Percentiles rank a stretch among this genome's conserved stretches.
Evolutionary conservation across 306 rosid species (phyloP).

Genomic region (Dryas alaskensis): DNA sequence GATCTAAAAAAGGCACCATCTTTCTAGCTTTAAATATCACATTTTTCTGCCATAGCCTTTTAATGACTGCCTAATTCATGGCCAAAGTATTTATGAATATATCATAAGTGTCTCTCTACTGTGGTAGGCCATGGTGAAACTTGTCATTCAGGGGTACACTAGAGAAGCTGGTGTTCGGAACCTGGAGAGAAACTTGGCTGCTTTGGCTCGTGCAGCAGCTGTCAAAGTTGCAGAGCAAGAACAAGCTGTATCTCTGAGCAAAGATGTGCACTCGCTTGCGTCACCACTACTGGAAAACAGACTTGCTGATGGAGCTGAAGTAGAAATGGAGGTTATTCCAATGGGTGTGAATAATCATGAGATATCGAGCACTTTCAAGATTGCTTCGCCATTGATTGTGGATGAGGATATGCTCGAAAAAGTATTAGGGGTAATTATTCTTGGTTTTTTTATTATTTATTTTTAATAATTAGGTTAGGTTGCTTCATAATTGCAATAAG

Average conservation of each 20-base stretch:
- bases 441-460: neutral
- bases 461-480: neutral
- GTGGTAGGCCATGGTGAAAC: constrained; percentile 77
- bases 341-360: constrained; percentile 73
- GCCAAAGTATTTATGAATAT: neutral
- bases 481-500: neutral
- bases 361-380: constrained; percentile 64
- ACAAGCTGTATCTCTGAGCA: constrained; percentile 58
- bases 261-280: constrained; percentile 66
- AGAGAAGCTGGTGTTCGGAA: constrained; percentile 98
- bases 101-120: constrained; percentile 13
- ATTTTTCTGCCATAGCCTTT: neutral
- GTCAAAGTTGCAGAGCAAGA: constrained; percentile 91
- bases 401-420: constrained; percentile 94
- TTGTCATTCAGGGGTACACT: constrained; percentile 83
- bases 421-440: constrained; percentile 86
- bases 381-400: constrained; percentile 63
- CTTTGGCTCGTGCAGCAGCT: constrained; percentile 97
- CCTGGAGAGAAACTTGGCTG: constrained; percentile 85
- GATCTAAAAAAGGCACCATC: neutral
- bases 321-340: constrained; percentile 97
- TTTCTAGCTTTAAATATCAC: neutral
- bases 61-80: neutral
- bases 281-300: constrained; percentile 83
- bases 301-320: constrained; percentile 82